phyloP scores from a whole-genome alignment of 2,329 filamentous ascomycete genomes.

The Venturia nashicola region DNA sequence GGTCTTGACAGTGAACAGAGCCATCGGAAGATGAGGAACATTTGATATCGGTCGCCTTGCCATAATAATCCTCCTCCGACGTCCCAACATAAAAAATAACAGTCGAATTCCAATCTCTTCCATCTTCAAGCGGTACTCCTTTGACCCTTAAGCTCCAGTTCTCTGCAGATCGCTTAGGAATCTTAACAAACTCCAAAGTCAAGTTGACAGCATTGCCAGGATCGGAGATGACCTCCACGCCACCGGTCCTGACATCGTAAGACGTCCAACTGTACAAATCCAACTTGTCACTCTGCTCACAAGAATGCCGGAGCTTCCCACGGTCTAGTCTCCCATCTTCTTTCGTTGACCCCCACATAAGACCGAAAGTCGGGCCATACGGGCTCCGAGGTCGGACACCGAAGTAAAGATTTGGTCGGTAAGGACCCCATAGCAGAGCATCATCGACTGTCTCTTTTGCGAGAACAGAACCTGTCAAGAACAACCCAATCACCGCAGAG shows the following conservation, averaged over 20 bases:
- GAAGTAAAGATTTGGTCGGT: conserved; percentile 89
- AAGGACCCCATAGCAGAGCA: conserved; percentile 89
- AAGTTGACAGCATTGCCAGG: conserved; percentile 78
- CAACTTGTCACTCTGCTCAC: conserved; percentile 90
- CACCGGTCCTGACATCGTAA: conserved; percentile 80
- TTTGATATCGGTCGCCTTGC: not conserved
- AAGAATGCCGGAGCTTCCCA: conserved; percentile 71
- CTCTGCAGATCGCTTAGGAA: conserved; percentile 62
- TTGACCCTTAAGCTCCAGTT: conserved; percentile 86
- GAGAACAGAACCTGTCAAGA: not conserved
- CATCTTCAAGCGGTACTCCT: conserved; percentile 60
- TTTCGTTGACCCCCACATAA: conserved; percentile 85
- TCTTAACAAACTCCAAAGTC: conserved; percentile 86
- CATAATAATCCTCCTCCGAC: conserved; percentile 45
- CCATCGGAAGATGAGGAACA: not conserved
- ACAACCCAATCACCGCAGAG: not conserved
- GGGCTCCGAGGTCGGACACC: conserved; percentile 73
- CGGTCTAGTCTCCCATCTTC: conserved; percentile 35
- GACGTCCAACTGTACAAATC: conserved; percentile 96
- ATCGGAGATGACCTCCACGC: conserved; percentile 83
- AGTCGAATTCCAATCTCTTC: conserved; percentile 57
- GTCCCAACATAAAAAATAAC: conserved; percentile 72
- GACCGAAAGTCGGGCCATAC: conserved; percentile 65
- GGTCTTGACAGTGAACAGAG: conserved; percentile 54
- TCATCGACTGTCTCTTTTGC: conserved; percentile 37